phyloP scores from a whole-genome alignment of 345 rosid genomes.

The Moringa oleifera region DNA sequence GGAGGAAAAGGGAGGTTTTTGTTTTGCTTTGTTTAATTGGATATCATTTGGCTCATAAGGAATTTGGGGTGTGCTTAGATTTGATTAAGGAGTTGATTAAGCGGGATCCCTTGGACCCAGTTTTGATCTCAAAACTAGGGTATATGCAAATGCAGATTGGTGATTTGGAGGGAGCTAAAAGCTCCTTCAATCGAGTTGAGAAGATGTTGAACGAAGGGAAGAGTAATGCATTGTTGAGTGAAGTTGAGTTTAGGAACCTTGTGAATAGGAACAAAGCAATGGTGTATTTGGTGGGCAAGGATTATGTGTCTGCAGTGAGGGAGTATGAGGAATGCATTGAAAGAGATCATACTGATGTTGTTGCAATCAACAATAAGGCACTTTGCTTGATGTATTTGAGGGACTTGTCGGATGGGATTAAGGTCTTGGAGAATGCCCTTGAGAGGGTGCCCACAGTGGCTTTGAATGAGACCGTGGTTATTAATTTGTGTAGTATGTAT shows the following conservation, averaged over 20 bases:
- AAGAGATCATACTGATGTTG: slow-evolving; percentile 63
- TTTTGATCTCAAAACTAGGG: slow-evolving; percentile 70
- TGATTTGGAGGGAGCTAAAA: slow-evolving; percentile 71
- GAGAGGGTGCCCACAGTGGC: slow-evolving; percentile 87
- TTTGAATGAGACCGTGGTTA: slow-evolving; percentile 83
- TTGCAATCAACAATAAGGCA: slow-evolving; percentile 82
- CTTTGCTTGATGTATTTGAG: slow-evolving; percentile 92
- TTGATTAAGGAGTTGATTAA: slow-evolving; percentile 47
- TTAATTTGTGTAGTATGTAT: slow-evolving; percentile 95
- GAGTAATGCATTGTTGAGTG: slow-evolving; percentile 27
- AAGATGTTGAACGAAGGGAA: slow-evolving; percentile 36
- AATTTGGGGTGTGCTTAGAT: slow-evolving; percentile 60
- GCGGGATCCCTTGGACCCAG: slow-evolving; percentile 47
- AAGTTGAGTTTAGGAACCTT: slow-evolving; percentile 59
- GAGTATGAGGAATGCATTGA: slow-evolving; percentile 90
- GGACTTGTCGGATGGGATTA: slow-evolving; percentile 80
- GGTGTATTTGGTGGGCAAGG: slow-evolving; percentile 82
- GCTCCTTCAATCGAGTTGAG: slow-evolving; percentile 52
- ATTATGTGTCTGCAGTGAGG: slow-evolving; percentile 83
- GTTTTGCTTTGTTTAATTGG: slow-evolving; percentile 65
- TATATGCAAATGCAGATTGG: slow-evolving; percentile 89
- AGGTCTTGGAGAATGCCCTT: slow-evolving; percentile 77
- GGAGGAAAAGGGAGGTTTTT: slow-evolving; percentile 68
- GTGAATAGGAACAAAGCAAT: slow-evolving; percentile 80
- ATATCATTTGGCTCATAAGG: slow-evolving; percentile 66